phyloP scores from a whole-genome alignment of 768 basidiomycete species.

The Naganishia randhawae region DNA sequence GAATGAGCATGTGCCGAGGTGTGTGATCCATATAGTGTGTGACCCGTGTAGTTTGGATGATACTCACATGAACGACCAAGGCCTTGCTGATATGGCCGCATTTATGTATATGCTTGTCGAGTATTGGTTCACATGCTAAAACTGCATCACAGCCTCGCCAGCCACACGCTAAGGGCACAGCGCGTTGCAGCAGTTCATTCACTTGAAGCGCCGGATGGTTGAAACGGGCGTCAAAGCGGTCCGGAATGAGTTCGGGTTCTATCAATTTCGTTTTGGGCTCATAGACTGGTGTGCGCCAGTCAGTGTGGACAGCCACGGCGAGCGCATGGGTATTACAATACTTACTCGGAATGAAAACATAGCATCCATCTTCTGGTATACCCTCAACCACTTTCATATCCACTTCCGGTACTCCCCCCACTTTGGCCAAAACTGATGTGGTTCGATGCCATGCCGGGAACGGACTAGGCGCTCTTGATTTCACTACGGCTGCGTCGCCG shows the following conservation, averaged over 20 bases:
- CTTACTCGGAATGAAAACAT: slow-evolving; percentile 12
- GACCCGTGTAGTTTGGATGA: too few species aligned
- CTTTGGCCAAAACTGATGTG: neutral
- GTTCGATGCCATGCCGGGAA: slow-evolving; percentile 21
- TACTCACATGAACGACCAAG: slow-evolving; percentile 2
- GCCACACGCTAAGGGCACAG: neutral
- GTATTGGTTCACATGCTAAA: slow-evolving; percentile 8
- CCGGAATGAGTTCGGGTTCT: slow-evolving; percentile 13
- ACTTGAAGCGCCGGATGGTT: slow-evolving; percentile 15
- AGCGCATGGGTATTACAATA: neutral
- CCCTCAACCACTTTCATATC: slow-evolving; percentile 8
- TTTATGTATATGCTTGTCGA: slow-evolving; percentile 10
- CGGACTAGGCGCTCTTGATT: slow-evolving; percentile 9
- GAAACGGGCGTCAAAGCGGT: slow-evolving; percentile 3
- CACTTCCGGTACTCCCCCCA: neutral
- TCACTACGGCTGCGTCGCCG: neutral
- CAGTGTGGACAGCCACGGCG: too few species aligned
- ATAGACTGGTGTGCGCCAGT: too few species aligned
- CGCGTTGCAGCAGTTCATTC: slow-evolving; percentile 1
- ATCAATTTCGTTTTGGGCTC: slow-evolving; percentile 4
- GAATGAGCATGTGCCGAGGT: neutral
- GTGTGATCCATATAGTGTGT: too few species aligned
- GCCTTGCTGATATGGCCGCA: slow-evolving; percentile 13
- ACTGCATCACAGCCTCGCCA: slow-evolving; percentile 7
- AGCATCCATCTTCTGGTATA: slow-evolving; percentile 12